Percentiles rank a stretch among this genome's conserved stretches.
phyloP scores from a whole-genome alignment of 768 basidiomycete species.

The Auricularia sp. region DNA sequence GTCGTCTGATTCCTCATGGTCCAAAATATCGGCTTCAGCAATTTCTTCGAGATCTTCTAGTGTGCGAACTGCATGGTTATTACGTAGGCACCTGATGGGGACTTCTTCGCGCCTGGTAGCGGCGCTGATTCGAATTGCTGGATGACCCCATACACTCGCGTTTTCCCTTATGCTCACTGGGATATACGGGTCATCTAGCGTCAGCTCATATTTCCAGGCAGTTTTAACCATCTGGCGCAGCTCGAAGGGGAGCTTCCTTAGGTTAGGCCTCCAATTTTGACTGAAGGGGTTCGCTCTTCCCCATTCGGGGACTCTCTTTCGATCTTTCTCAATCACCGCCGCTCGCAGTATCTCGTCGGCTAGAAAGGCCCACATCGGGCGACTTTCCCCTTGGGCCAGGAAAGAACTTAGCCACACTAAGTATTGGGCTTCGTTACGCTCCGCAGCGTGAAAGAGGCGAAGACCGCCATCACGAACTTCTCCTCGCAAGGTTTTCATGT shows the following conservation, averaged over 20 bases:
- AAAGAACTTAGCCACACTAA: background rate
- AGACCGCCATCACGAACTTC: background rate
- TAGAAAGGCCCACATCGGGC: background rate
- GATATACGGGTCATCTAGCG: background rate
- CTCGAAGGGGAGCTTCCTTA: background rate
- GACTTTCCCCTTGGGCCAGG: background rate
- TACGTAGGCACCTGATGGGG: background rate
- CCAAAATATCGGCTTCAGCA: background rate
- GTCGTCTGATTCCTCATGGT: background rate
- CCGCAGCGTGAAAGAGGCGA: background rate
- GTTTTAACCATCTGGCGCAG: background rate
- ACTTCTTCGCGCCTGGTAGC: too few species aligned
- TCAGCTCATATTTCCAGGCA: background rate
- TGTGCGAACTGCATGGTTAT: background rate
- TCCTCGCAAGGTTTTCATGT: background rate
- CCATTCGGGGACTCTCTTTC: background rate
- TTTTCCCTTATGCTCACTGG: background rate
- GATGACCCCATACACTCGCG: background rate
- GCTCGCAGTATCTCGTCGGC: background rate
- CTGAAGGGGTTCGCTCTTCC: background rate
- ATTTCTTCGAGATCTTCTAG: background rate
- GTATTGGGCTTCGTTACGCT: background rate
- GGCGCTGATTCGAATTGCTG: background rate
- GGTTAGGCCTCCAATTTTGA: background rate
- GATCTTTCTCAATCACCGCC: background rate